These are phyloP conservation scores for Thraustochytrium sp. DNA, from an alignment of 352 stramenopile genomes.

Conservation along the genomic window DNA sequence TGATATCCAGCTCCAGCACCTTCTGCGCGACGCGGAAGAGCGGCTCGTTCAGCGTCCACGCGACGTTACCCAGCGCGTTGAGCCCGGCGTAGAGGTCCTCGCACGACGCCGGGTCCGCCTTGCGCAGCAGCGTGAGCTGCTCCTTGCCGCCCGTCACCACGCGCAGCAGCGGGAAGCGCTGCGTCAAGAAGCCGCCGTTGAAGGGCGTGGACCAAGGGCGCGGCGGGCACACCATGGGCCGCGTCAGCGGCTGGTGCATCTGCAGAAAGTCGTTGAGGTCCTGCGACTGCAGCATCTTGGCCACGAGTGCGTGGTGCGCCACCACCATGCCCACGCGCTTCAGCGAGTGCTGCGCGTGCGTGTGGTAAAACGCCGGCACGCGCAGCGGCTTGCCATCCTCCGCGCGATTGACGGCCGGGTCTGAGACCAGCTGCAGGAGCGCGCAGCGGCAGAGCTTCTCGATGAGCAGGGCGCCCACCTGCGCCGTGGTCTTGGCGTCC, in stretches of 20 bases:
- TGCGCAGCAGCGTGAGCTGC: conserved; percentile 3
- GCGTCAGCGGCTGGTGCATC: neutral
- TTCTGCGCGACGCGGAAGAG: conserved; percentile 81
- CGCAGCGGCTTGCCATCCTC: neutral
- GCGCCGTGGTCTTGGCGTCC: neutral
- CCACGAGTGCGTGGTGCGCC: conserved; percentile 9
- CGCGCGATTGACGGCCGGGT: neutral
- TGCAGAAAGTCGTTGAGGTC: neutral
- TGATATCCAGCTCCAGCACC: conserved; percentile 79
- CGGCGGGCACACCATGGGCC: conserved; percentile 90
- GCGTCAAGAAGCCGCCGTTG: conserved; percentile 83
- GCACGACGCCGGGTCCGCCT: neutral
- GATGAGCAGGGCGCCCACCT: neutral
- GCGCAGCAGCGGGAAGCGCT: conserved; percentile 87
- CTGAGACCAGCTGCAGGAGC: neutral
- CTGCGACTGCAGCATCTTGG: neutral
- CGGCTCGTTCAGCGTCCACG: conserved; percentile 89
- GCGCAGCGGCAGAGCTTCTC: neutral
- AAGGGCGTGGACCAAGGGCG: conserved; percentile 76
- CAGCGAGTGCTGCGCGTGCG: neutral
- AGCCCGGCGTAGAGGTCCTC: conserved; percentile 76
- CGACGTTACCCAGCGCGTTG: conserved; percentile 81
- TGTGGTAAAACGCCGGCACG: conserved; percentile 20
- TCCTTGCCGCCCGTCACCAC: conserved; percentile 62
- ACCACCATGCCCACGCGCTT: conserved; percentile 33